Conservation (phyloP, 1,284 basidiomycete genomes). For the Sanghuangporus weigelae region DNA sequence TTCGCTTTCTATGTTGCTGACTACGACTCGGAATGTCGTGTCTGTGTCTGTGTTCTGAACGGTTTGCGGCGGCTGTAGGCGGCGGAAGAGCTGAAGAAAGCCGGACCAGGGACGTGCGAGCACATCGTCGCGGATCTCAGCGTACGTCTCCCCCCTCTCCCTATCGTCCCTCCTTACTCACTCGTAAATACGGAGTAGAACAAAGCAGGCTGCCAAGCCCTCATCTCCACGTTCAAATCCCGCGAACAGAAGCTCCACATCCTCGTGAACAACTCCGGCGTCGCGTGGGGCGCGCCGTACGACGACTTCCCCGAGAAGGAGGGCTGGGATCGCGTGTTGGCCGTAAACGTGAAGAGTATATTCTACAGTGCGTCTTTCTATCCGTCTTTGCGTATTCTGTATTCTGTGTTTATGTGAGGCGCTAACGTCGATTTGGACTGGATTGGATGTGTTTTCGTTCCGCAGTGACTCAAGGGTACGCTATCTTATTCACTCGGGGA, state of each 20-base stretch:
- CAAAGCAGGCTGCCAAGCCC: constrained; percentile 76
- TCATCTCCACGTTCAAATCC: constrained; percentile 64
- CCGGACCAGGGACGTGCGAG: constrained; percentile 53
- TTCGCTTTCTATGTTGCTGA: too few relatives aligned
- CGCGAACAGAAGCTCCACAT: constrained; percentile 70
- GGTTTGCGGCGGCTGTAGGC: constrained; percentile 49
- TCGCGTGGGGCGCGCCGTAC: constrained; percentile 76
- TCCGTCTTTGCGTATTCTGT: not conserved
- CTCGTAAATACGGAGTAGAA: constrained; percentile 35
- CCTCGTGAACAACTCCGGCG: constrained; percentile 77
- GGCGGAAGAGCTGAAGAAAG: constrained; percentile 51
- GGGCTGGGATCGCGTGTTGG: constrained; percentile 82
- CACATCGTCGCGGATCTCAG: constrained; percentile 72
- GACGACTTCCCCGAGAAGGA: constrained; percentile 70
- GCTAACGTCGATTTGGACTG: not conserved
- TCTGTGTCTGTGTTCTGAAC: too few relatives aligned
- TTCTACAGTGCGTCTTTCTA: constrained; percentile 55
- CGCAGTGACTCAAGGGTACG: constrained; percentile 63
- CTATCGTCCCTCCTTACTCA: not conserved
- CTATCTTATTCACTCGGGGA: not conserved
- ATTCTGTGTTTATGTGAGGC: not conserved
- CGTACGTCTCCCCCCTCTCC: constrained; percentile 36
- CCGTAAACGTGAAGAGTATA: constrained; percentile 75
- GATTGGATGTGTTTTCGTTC: not conserved
- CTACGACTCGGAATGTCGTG: too few relatives aligned